Base-by-base conservation (phyloP, 2,329 filamentous ascomycete genomes). In the Amylocarpus encephaloides region DNA sequence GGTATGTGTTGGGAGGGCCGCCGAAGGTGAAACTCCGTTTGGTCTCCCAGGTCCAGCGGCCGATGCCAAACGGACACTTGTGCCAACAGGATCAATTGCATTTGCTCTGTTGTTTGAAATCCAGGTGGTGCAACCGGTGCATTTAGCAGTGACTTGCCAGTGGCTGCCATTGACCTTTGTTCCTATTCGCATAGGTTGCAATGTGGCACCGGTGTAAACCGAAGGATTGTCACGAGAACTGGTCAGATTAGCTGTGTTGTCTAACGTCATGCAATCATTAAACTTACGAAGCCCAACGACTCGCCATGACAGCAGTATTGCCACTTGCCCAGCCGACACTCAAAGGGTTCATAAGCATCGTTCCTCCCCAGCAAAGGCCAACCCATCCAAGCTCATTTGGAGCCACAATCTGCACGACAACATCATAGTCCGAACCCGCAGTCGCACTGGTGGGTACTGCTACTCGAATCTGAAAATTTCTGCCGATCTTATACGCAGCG, bases 341-440 rank as follows among this genome's bases (percentile, higher is more conserved):
- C 34, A 56, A 30, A 5, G 54, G 54, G 16, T 53, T 50, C 22
- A 32, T 42, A 9, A 48, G 15, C 54, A 56, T 56, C 10, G 16
- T 43, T 38, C 54, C 54, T 22, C 54, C 54, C 54, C 54, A 56
- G 9, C 51, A 51, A 13, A 56, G 45, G 6, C 43, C 54, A 30
- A 46, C 38, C 54, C 54, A 56, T 6, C 51, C 54, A 15, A 56
- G 48, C 12, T 46, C 51, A 30, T 45, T 40, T 13, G 54, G 54
- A 15, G 54, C 54, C 11, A 49, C 43, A 18, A 56, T 41, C 38
- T 56, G 54, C 11, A 56, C 5, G 9, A 56, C 54, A 16, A 44
- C 46, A 48, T 53, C 51, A 33, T 51, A 56, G 7, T 46, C 15
- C 13, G 46, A 26, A 32, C 47, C 45, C 18, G 30, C 30, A 6